Evolutionary conservation across 2,329 filamentous ascomycete genomes (phyloP).

Genomic region (Pestalotiopsis sp.): DNA sequence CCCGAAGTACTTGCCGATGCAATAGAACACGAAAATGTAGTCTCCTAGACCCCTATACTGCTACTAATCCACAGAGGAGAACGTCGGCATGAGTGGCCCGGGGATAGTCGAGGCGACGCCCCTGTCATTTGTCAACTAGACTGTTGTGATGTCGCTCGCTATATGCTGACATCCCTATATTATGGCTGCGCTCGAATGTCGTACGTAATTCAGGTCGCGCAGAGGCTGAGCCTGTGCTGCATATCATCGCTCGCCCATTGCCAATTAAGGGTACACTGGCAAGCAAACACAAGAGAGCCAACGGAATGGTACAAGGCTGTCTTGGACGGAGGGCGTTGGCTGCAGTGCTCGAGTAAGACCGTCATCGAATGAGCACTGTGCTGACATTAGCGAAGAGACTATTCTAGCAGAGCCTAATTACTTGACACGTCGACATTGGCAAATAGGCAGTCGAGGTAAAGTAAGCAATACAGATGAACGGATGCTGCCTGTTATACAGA

Average conservation of each 20-base stretch:
- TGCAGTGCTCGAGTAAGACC: neutral
- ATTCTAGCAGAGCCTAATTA: neutral
- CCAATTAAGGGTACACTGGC: neutral
- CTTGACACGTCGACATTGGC: neutral
- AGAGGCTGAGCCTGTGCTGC: neutral
- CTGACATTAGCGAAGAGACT: neutral
- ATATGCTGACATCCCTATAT: neutral
- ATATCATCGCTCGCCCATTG: neutral
- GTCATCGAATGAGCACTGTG: neutral
- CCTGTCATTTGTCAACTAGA: neutral
- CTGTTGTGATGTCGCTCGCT: neutral
- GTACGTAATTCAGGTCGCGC: neutral
- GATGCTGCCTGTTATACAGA: neutral
- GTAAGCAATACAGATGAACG: neutral
- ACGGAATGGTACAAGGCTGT: neutral
- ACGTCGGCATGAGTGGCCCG: neutral
- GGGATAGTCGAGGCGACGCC: neutral
- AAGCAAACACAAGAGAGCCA: neutral
- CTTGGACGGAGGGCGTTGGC: neutral
- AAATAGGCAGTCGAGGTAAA: neutral
- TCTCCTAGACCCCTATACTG: neutral
- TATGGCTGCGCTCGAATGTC: neutral
- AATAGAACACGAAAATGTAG: neutral
- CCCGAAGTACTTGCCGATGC: too few relatives aligned
- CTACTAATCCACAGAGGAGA: neutral